Evolutionary conservation across 805 yeast genomes (phyloP).

Genomic region (Yarrowia sp.): DNA sequence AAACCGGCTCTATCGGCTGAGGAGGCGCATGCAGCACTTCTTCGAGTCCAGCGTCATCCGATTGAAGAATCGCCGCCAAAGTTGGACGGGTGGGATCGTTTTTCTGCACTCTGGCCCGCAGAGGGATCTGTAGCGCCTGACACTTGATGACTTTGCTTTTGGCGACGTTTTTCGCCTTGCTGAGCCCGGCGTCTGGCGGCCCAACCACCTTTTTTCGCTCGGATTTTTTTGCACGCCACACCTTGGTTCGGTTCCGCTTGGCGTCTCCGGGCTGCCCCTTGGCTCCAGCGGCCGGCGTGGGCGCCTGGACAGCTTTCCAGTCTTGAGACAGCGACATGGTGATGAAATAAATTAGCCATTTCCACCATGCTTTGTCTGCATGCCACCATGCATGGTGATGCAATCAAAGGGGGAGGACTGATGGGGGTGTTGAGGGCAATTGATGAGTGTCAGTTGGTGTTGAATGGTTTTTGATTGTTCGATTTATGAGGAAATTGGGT

Average conservation of each 20-base stretch:
- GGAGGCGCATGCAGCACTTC: constrained; percentile 5
- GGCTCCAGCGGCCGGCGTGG: not conserved
- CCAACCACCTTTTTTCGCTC: constrained; percentile 10
- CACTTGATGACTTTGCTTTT: constrained; percentile 28
- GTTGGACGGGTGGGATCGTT: constrained; percentile 19
- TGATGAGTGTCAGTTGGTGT: too few species aligned
- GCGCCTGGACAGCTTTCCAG: constrained; percentile 16
- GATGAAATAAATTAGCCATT: constrained; percentile 8
- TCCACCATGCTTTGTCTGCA: not conserved
- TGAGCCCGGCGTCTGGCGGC: not conserved
- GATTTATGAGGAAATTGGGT: too few species aligned
- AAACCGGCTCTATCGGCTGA: constrained; percentile 20
- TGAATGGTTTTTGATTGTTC: too few species aligned
- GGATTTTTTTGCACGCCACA: constrained; percentile 21
- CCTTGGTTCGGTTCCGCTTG: constrained; percentile 32
- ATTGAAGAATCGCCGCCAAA: constrained; percentile 11
- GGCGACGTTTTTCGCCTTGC: constrained; percentile 12
- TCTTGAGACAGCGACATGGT: constrained; percentile 16
- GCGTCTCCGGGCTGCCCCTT: constrained; percentile 15
- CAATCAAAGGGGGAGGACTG: not conserved
- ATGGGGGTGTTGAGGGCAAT: not conserved
- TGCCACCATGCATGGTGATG: constrained; percentile 20
- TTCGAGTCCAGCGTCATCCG: constrained; percentile 21
- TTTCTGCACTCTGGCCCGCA: constrained; percentile 16
- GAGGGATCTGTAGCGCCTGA: constrained; percentile 30